Base-by-base conservation (phyloP, 208 protist species). In the Leishmania amazonensis region DNA sequence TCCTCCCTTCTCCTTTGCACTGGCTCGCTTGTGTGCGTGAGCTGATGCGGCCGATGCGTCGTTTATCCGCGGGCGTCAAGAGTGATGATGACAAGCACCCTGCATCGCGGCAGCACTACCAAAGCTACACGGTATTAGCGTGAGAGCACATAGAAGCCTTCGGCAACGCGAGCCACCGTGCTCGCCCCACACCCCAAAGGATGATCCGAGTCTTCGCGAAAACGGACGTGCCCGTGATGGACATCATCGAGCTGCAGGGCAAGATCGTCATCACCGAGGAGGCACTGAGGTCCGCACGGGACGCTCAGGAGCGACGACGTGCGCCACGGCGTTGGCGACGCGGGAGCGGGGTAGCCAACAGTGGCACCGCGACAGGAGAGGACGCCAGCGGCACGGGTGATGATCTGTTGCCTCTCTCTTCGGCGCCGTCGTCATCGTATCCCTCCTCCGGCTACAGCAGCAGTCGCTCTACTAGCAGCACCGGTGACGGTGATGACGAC, bases 191-290 rank as follows among this genome's bases (percentile, higher is more conserved):
- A 4, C 42, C 45, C 64, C 40, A 45, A 53, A 21, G 5, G 40
- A 93, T 95, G 88, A 93, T 95, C 84, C 92, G 85, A 38, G 78
- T 95, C 38, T 90, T 93, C 45, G 77, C 84, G 13, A 85, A 78
- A 0, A 72, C 65, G 0, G 73, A 31, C 4, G 42, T 96, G 81
- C 87, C 86, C 6, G 79, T 89, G 60, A 93, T 96, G 89, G 79
- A 91, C 78, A 87, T 96, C 49, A 80, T 96, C n/a, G 90, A 96
- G 72, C 75, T 96, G 28, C 92, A 96, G 60, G 92, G 92, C 21
- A 87, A 85, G 71, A 83, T 95, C 35, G 53, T 73, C 73, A 90
- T 94, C 75, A 81, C 90, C 42, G 83, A 84, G 6, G 88, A 89
- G 54, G 53, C 87, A 80, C 77, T 85, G 58, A 47, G 67, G 2